Conservation (phyloP, 176 grass and related monocot genomes). For the Ensete glaucum region DNA sequence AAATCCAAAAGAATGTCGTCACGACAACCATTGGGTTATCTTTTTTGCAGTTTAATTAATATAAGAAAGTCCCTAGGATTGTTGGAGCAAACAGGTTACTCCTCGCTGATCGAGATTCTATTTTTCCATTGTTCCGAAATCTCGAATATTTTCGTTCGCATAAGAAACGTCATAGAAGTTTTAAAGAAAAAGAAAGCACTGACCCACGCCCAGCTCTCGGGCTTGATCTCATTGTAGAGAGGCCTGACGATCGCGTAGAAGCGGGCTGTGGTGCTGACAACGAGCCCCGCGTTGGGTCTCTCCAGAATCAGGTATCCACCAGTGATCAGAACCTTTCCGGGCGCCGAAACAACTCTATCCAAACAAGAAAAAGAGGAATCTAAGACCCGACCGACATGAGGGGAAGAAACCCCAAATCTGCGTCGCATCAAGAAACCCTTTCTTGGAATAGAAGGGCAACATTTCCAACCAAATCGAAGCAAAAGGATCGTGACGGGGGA, state of each 20-base stretch:
- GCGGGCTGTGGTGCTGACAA: conserved; percentile 77
- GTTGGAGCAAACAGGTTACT: too few species aligned
- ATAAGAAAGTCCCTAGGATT: too few species aligned
- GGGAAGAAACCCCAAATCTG: background rate
- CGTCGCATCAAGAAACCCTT: too few species aligned
- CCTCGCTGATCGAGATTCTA: too few species aligned
- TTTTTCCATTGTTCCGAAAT: too few species aligned
- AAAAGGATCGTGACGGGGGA: background rate
- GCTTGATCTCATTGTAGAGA: conserved; percentile 42
- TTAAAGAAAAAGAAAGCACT: background rate
- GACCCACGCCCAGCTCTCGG: conserved; percentile 77
- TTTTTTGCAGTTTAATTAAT: too few species aligned
- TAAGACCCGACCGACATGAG: background rate
- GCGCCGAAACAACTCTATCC: conserved; percentile 73
- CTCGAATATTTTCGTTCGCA: background rate
- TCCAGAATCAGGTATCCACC: conserved; percentile 88
- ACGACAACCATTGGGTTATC: too few species aligned
- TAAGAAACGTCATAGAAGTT: background rate
- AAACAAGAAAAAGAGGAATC: background rate
- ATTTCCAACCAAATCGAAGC: background rate
- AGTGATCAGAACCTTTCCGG: conserved; percentile 78
- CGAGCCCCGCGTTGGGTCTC: conserved; percentile 73
- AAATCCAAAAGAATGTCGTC: too few species aligned
- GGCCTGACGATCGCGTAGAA: conserved; percentile 79
- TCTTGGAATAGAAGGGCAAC: too few species aligned